Evolutionary conservation across 2,329 filamentous ascomycete species (phyloP).

Genomic region (Cytospora leucostoma): DNA sequence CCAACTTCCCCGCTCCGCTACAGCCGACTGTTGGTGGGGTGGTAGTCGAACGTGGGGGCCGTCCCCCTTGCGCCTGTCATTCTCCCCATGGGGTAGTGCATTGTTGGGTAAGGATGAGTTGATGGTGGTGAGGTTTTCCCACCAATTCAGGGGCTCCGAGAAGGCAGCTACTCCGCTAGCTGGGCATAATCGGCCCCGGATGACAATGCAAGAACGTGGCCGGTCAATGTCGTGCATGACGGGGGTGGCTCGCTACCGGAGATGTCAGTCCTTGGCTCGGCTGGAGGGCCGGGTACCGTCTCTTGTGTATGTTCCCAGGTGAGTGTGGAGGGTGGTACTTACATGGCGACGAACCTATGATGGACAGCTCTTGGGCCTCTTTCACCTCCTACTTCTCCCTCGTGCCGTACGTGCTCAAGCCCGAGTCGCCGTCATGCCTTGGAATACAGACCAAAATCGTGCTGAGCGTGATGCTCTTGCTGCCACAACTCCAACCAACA

Average conservation of each 20-base stretch:
- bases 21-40: background rate
- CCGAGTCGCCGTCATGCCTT: background rate
- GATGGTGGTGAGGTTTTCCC: background rate
- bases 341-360: background rate
- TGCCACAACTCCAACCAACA: background rate
- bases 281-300: too few relatives aligned
- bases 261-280: background rate
- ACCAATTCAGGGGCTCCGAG: background rate
- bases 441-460: background rate
- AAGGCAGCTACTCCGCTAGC: background rate
- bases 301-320: too few relatives aligned
- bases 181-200: background rate
- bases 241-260: background rate
- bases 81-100: background rate
- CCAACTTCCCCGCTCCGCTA: background rate
- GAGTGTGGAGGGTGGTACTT: background rate
- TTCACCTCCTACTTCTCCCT: background rate
- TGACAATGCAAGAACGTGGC: background rate
- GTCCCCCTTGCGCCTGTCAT: background rate
- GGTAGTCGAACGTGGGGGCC: background rate
- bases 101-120: background rate
- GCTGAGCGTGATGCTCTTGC: conserved; percentile 1
- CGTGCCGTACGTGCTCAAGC: background rate
- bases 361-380: background rate
- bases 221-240: background rate